A percentile compares a stretch with the other conserved stretches of the same genome.
Evolutionary conservation across 2,329 filamentous ascomycete genomes (phyloP).

Genomic region (Exophiala dermatitidis): DNA sequence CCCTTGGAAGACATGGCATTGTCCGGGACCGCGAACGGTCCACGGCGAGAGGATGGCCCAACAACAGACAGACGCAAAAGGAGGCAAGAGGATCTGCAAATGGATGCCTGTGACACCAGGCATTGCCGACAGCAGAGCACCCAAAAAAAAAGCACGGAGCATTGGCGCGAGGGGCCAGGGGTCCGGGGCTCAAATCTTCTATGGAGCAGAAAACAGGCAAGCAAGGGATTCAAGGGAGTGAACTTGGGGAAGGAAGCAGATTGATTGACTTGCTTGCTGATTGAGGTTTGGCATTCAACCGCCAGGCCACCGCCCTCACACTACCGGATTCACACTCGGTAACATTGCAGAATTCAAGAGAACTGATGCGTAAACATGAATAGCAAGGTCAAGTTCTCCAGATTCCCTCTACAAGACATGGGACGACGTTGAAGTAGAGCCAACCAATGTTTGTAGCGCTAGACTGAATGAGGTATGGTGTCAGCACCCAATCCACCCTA

Average conservation of each 20-base stretch:
- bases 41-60: not conserved
- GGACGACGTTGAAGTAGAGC: conserved; percentile 8
- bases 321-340: not conserved
- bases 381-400: not conserved
- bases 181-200: not conserved
- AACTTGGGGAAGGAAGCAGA: not conserved
- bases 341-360: no score
- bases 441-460: conserved; percentile 2
- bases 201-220: not conserved
- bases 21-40: not conserved
- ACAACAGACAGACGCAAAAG: not conserved
- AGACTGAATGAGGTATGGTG: conserved; percentile 1
- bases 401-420: not conserved
- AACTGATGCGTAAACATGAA: not conserved
- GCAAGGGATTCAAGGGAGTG: not conserved
- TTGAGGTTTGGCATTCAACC: not conserved
- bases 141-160: not conserved
- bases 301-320: not conserved
- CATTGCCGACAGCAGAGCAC: not conserved
- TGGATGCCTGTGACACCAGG: not conserved
- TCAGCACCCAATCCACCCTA: not conserved
- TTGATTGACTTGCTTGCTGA: not conserved
- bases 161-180: not conserved
- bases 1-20: not conserved
- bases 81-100: not conserved